These are phyloP conservation scores for Elaeis guineensis DNA, from an alignment of 176 grass and related monocot species.

Conservation along the genomic window DNA sequence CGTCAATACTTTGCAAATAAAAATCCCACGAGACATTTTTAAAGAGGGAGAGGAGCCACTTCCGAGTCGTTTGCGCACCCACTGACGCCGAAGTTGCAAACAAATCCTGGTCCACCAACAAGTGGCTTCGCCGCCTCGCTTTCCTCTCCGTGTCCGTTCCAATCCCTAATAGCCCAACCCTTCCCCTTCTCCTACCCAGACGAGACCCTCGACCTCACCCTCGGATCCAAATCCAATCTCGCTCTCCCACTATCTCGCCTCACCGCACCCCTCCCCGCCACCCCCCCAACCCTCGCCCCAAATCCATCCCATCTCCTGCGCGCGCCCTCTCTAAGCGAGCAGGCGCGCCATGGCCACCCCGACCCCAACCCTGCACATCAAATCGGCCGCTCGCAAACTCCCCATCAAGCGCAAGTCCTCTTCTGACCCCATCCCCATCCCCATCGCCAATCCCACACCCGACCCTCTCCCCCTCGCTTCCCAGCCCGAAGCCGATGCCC, in stretches of 20 bases:
- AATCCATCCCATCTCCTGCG: too few relatives aligned
- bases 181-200: not conserved
- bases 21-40: too few relatives aligned
- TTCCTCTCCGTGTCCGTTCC: too few relatives aligned
- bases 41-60: not conserved
- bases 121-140: too few relatives aligned
- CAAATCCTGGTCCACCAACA: too few relatives aligned
- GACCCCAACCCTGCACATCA: slow-evolving; percentile 38
- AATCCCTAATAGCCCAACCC: slow-evolving; percentile 10
- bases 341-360: slow-evolving; percentile 53
- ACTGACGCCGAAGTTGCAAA: not conserved
- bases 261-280: not conserved
- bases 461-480: not conserved
- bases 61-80: not conserved
- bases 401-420: slow-evolving; percentile 86
- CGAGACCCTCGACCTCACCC: slow-evolving; percentile 14
- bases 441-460: not conserved
- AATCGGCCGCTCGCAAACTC: slow-evolving; percentile 60
- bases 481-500: not conserved
- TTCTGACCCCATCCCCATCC: slow-evolving; percentile 25
- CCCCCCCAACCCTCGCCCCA: not conserved
- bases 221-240: slow-evolving; percentile 33
- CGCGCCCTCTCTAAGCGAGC: not conserved
- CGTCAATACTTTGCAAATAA: too few relatives aligned
- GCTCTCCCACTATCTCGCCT: not conserved